These are phyloP conservation scores for Penicillium parvum DNA, from an alignment of 495 filamentous ascomycete species.

Conservation along the genomic window DNA sequence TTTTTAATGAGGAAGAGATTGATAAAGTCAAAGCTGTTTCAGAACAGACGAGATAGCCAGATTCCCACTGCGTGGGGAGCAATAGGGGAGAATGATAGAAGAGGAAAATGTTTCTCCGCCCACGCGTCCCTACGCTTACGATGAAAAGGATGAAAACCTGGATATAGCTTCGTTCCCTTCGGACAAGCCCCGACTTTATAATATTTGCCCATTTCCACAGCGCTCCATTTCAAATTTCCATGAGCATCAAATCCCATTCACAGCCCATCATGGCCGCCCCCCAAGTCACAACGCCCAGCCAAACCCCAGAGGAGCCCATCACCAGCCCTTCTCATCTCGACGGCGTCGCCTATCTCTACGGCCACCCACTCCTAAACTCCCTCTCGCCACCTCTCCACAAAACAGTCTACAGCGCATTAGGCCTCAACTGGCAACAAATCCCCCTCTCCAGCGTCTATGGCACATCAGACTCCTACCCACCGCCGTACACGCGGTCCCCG, in stretches of 20 bases:
- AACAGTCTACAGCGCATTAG: slow-evolving; percentile 55
- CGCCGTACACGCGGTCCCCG: slow-evolving; percentile 36
- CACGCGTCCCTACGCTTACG: slow-evolving; percentile 16
- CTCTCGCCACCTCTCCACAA: slow-evolving; percentile 66
- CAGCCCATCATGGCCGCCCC: slow-evolving; percentile 20
- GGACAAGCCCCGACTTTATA: neutral
- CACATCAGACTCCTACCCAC: slow-evolving; percentile 32
- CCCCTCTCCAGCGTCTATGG: slow-evolving; percentile 40
- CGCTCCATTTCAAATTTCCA: neutral
- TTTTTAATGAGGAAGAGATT: too few relatives aligned
- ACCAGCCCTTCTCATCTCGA: slow-evolving; percentile 31
- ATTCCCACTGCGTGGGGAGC: neutral
- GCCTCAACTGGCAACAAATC: slow-evolving; percentile 59
- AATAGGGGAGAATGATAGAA: neutral
- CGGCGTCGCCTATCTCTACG: slow-evolving; percentile 45
- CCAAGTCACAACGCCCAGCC: slow-evolving; percentile 11
- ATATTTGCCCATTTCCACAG: slow-evolving; percentile 4
- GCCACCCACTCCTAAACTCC: slow-evolving; percentile 60
- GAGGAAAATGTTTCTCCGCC: slow-evolving; percentile 30
- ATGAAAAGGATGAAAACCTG: slow-evolving; percentile 3
- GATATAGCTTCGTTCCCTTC: slow-evolving; percentile 8
- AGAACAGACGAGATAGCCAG: too few relatives aligned
- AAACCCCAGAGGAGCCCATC: slow-evolving; percentile 36
- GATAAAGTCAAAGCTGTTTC: too few relatives aligned
- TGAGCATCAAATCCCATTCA: slow-evolving; percentile 1